Evolutionary conservation across 352 stramenopile genomes (phyloP), one percentile per base, ranked within the genome.

Genomic region (Globisporangium recalcitrans): DNA sequence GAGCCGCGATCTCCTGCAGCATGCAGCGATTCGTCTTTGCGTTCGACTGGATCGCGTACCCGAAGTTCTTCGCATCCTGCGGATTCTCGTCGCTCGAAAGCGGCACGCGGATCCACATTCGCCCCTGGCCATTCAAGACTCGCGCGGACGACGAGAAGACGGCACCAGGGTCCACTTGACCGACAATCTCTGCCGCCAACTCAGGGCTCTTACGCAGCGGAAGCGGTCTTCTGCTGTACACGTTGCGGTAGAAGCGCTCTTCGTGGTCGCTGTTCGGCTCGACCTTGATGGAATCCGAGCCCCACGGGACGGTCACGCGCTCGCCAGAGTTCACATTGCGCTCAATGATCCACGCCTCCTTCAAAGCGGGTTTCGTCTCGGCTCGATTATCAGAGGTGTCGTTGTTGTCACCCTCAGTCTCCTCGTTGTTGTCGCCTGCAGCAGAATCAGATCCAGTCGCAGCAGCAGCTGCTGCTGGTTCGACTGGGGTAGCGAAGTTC

Each of bases 21-120:
- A 92, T 85, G 49, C 79, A 89, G 8, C 74, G 72, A 44, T 92
- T 92, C 1, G 78, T 90, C 69, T 87, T 89, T 40, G 81, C 79
- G 48, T 88, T 89, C 14, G 77, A 88, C 65, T 90, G 82, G 53
- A 91, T 85, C n/a, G 67, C 79, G 32, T 85, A 91, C 27, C 80
- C 82, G 34, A 86, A 91, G 34, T 74, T 67, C 4, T 71, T 75
- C 0, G 65, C 61, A 22, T 85, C 72, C 19, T 87, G 65, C n/a
- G 60, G 57, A 36, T 79, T 81, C 0, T 57, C 60, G 13, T 64
- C 70, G 31, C 68, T 66, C 2, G 67, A 60, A 19, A 91, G 44
- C 0, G 68, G 67, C 6, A 91, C 65, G 2, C 80, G 79, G 49
- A 92, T 76, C 83, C 83, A 92, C 67, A 92, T 86, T 2, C 70